These are phyloP conservation scores for Trichoderma orchidacearum DNA, from an alignment of 495 filamentous ascomycete genomes.

Conservation along the genomic window DNA sequence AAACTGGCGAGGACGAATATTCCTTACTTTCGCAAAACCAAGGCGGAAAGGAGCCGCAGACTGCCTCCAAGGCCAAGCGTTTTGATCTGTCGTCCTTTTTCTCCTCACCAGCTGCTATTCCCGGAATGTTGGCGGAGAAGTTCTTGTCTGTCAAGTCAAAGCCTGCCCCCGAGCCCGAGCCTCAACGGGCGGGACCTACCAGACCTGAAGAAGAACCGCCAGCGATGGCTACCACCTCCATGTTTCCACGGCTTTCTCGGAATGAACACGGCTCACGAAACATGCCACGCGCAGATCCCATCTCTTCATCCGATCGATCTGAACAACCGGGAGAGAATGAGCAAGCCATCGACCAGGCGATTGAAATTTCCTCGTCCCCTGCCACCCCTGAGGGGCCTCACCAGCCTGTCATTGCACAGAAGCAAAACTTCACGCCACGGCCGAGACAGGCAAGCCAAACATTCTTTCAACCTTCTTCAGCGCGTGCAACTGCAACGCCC, in stretches of 20 bases:
- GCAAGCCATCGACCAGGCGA: neutral
- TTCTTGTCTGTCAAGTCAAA: neutral
- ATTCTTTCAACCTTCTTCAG: constrained; percentile 16
- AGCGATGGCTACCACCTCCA: neutral
- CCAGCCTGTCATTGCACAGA: constrained; percentile 26
- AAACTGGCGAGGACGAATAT: constrained; percentile 9
- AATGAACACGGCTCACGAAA: constrained; percentile 7
- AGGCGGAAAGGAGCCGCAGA: constrained; percentile 3
- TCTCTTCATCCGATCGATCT: constrained; percentile 7
- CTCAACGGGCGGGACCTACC: neutral
- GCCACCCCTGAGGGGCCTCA: constrained; percentile 14
- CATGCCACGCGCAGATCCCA: constrained; percentile 3
- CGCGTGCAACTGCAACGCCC: constrained; percentile 1
- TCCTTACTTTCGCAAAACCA: constrained; percentile 17
- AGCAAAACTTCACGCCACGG: constrained; percentile 36
- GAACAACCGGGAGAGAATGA: constrained; percentile 8
- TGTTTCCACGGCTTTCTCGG: constrained; percentile 16
- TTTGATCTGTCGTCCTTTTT: constrained; percentile 30
- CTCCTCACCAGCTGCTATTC: constrained; percentile 29
- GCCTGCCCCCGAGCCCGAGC: neutral
- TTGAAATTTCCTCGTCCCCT: constrained; percentile 8
- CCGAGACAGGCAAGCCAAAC: constrained; percentile 16
- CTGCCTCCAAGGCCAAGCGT: constrained; percentile 10
- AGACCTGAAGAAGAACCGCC: neutral
- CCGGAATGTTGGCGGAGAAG: constrained; percentile 8